Evolutionary conservation across 2,329 filamentous ascomycete species (phyloP).

Genomic region (Aureobasidium lini): DNA sequence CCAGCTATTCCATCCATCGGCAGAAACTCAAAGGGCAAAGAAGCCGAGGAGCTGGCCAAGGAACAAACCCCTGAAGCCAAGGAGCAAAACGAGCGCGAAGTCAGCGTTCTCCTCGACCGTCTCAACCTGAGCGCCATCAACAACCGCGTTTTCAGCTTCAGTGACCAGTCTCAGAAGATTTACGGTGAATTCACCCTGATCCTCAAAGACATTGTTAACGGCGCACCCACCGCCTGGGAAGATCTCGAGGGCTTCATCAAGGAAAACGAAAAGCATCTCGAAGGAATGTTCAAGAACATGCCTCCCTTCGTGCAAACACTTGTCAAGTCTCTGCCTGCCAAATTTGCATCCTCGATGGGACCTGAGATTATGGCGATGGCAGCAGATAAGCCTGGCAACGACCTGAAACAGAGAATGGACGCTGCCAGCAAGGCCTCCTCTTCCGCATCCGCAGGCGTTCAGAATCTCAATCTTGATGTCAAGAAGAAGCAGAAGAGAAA

Average conservation of each 20-base stretch:
- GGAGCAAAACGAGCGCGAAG: slow-evolving; percentile 60
- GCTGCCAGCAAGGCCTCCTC: slow-evolving; percentile 26
- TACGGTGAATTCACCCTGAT: slow-evolving; percentile 80
- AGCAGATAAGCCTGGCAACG: slow-evolving; percentile 54
- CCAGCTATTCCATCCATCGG: slow-evolving; percentile 1
- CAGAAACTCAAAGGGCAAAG: not conserved
- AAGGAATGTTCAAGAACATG: slow-evolving; percentile 58
- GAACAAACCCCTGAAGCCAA: slow-evolving; percentile 28
- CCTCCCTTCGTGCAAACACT: slow-evolving; percentile 77
- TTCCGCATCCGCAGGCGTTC: not conserved
- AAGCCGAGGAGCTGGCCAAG: not conserved
- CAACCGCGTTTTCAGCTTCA: slow-evolving; percentile 77
- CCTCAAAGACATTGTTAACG: slow-evolving; percentile 85
- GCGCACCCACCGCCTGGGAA: slow-evolving; percentile 85
- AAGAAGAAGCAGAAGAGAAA: slow-evolving; percentile 47
- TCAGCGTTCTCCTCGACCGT: slow-evolving; percentile 71
- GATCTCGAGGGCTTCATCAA: slow-evolving; percentile 69
- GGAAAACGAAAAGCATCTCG: slow-evolving; percentile 56
- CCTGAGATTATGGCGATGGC: slow-evolving; percentile 78
- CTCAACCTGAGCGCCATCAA: slow-evolving; percentile 78
- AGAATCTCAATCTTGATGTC: not conserved
- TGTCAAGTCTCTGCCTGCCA: slow-evolving; percentile 74
- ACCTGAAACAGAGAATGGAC: slow-evolving; percentile 29
- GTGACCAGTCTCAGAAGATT: slow-evolving; percentile 74
- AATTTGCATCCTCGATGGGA: slow-evolving; percentile 66